Conservation (phyloP, 805 yeast genomes). For the Tetrapisispora nanseiensis region DNA sequence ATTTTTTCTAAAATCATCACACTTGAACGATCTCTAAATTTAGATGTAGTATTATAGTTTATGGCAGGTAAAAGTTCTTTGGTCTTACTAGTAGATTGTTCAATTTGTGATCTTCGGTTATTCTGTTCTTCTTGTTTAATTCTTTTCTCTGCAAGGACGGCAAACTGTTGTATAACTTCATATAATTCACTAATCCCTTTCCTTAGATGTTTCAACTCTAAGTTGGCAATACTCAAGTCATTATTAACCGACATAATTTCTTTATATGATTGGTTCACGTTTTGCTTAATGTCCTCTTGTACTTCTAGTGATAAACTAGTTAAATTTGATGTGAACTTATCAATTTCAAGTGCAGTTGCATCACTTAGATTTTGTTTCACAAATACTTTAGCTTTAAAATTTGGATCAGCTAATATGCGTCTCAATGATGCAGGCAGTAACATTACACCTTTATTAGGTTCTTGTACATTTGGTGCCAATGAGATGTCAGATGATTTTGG, state of each 20-base stretch:
- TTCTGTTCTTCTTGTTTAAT: conserved; percentile 36
- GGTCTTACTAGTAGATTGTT: not conserved
- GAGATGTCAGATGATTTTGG: not conserved
- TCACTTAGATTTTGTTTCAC: conserved; percentile 44
- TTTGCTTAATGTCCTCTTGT: conserved; percentile 46
- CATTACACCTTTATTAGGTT: not conserved
- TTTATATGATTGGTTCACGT: conserved; percentile 53
- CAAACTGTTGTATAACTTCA: conserved; percentile 49
- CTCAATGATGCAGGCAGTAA: conserved; percentile 14
- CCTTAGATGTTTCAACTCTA: conserved; percentile 54
- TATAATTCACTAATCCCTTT: conserved; percentile 49
- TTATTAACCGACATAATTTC: conserved; percentile 50
- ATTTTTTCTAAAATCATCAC: conserved; percentile 64
- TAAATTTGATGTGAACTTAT: conserved; percentile 52
- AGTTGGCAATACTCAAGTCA: conserved; percentile 53
- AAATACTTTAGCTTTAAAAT: conserved; percentile 40
- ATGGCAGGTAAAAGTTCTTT: conserved; percentile 16
- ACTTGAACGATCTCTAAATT: conserved; percentile 50
- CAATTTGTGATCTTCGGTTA: conserved; percentile 2
- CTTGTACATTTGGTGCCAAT: not conserved
- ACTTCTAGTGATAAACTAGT: conserved; percentile 40
- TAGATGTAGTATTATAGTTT: conserved; percentile 7
- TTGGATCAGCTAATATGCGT: conserved; percentile 30
- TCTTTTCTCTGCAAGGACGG: conserved; percentile 49
- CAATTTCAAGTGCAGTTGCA: conserved; percentile 65